phyloP scores from a whole-genome alignment of 257 asterid species.

The Solanum chilense region DNA sequence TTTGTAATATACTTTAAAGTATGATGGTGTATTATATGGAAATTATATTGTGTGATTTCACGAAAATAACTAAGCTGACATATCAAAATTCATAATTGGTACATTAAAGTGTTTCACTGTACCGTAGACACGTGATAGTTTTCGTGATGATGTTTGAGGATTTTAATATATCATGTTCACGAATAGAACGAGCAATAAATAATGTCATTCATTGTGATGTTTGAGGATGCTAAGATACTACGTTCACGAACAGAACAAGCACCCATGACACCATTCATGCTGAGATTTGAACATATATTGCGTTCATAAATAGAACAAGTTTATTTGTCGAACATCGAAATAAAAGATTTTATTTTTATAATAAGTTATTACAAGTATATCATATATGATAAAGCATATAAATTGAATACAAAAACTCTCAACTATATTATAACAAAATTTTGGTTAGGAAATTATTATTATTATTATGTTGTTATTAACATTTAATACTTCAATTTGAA shows the following conservation, averaged over 20 bases:
- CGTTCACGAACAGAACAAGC: no score
- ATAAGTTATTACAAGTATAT: neutral
- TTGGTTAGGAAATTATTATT: no score
- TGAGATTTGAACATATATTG: neutral
- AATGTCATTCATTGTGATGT: neutral
- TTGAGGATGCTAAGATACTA: no score
- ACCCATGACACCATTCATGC: no score
- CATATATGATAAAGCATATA: neutral
- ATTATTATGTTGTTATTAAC: no score
- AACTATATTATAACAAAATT: no score
- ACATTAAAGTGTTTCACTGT: neutral
- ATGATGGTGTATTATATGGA: neutral
- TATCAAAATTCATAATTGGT: neutral
- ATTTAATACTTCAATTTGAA: no score
- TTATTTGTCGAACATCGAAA: rapidly evolving
- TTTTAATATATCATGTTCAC: no score
- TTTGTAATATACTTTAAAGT: neutral
- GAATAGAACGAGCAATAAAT: no score
- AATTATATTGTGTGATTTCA: neutral
- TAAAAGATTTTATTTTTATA: neutral
- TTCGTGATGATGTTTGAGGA: neutral
- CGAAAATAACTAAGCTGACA: neutral
- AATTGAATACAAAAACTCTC: neutral
- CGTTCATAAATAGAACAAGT: neutral
- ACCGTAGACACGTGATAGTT: neutral